Evolutionary conservation across 257 asterid species (phyloP).

Genomic region (Parsonsia alboflavescens): DNA sequence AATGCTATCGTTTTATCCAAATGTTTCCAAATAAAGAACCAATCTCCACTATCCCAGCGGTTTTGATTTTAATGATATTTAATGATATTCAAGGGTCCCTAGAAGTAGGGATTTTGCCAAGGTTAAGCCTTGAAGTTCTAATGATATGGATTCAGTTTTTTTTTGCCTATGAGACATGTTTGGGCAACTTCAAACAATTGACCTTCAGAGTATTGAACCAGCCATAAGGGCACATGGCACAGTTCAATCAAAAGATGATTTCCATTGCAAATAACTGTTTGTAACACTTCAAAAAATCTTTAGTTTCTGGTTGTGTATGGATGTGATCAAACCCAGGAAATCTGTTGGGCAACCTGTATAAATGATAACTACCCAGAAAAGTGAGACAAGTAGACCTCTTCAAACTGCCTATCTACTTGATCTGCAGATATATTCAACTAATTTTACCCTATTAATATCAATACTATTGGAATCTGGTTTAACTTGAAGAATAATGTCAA

Average conservation of each 20-base stretch:
- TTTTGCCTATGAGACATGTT: slow-evolving; percentile 32
- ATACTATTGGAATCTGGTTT: neutral
- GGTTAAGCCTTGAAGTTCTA: neutral
- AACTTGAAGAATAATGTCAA: neutral
- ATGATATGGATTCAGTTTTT: neutral
- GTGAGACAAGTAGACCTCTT: neutral
- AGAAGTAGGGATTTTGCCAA: neutral
- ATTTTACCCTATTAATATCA: neutral
- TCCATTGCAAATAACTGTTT: neutral
- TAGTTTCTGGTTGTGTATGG: neutral
- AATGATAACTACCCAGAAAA: neutral
- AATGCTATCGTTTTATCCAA: neutral
- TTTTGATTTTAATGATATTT: neutral
- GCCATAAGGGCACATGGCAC: slow-evolving; percentile 59
- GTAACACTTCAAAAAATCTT: neutral
- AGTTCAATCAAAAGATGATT: neutral
- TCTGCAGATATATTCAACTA: neutral
- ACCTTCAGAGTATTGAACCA: slow-evolving; percentile 78
- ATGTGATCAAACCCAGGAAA: neutral
- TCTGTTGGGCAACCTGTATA: neutral
- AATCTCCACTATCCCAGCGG: neutral
- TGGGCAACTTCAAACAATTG: slow-evolving; percentile 91
- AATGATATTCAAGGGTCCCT: neutral
- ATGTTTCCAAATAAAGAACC: neutral
- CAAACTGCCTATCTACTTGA: neutral